phyloP scores from a whole-genome alignment of 1,139 yeast genomes.

The Taphrina populina region DNA sequence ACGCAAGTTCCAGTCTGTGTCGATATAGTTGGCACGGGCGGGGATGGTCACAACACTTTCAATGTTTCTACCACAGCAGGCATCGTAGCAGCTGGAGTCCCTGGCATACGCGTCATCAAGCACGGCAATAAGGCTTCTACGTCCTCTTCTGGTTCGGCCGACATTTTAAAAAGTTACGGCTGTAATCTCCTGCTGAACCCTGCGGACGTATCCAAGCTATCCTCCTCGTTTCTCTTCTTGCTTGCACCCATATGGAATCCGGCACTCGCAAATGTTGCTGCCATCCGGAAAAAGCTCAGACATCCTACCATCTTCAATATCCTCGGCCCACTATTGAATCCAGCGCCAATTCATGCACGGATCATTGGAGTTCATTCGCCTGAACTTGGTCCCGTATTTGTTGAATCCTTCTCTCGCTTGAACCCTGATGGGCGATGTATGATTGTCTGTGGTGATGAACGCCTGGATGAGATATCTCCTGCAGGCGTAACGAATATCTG shows the following conservation, averaged over 20 bases:
- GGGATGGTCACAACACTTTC: conserved; percentile 95
- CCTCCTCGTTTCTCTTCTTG: conserved; percentile 59
- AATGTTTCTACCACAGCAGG: conserved; percentile 95
- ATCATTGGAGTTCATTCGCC: conserved; percentile 86
- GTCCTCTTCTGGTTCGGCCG: conserved; percentile 90
- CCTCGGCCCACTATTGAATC: conserved; percentile 88
- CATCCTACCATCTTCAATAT: conserved; percentile 92
- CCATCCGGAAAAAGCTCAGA: conserved; percentile 72
- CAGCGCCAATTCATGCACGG: conserved; percentile 77
- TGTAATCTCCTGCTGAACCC: conserved; percentile 68
- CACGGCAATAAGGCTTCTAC: conserved; percentile 98
- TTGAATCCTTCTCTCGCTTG: conserved; percentile 68
- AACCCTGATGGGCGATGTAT: conserved; percentile 61
- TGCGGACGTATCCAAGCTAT: conserved; percentile 52
- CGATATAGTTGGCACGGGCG: conserved; percentile 97
- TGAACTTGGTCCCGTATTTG: conserved; percentile 75
- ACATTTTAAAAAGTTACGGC: conserved; percentile 71
- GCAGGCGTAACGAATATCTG: conserved; percentile 78
- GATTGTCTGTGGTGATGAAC: conserved; percentile 89
- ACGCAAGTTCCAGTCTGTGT: conserved; percentile 45
- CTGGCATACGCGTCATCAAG: conserved; percentile 39
- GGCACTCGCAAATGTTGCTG: conserved; percentile 84
- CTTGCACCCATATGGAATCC: conserved; percentile 94
- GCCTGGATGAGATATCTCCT: conserved; percentile 90
- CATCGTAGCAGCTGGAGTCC: conserved; percentile 77